phyloP scores from a whole-genome alignment of 345 rosid species.

The Firmiana major region DNA sequence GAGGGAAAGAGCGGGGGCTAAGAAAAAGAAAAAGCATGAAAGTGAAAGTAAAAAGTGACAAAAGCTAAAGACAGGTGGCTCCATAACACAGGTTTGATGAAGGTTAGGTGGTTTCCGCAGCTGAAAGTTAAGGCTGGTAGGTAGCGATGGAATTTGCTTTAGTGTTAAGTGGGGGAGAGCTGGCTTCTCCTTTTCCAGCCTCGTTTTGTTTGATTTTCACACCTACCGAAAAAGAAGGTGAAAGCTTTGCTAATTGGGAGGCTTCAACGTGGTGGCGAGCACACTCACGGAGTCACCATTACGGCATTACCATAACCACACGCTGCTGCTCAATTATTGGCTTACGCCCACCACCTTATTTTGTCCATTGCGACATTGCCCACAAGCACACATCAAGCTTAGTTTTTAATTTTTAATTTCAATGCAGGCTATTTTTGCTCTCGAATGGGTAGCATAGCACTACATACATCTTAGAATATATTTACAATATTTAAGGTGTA shows the following conservation, averaged over 20 bases:
- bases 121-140: background rate
- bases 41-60: conserved; percentile 4
- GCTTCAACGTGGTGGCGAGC: background rate
- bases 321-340: background rate
- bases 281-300: background rate
- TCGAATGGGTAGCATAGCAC: too few species aligned
- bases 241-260: background rate
- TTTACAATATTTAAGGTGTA: too few species aligned
- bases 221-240: background rate
- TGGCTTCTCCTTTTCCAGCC: background rate
- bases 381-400: too few species aligned
- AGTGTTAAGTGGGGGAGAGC: background rate
- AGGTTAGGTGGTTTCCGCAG: conserved; percentile 7
- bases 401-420: too few species aligned
- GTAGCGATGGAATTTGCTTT: background rate
- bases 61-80: conserved; percentile 15
- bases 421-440: too few species aligned
- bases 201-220: background rate
- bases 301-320: background rate
- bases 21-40: conserved; percentile 16
- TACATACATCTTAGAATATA: too few species aligned
- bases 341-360: background rate
- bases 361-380: background rate
- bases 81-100: background rate
- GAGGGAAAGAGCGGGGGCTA: conserved; percentile 15